Evolutionary conservation across 257 asterid species (phyloP).

Genomic region (Nicotiana noctiflora): DNA sequence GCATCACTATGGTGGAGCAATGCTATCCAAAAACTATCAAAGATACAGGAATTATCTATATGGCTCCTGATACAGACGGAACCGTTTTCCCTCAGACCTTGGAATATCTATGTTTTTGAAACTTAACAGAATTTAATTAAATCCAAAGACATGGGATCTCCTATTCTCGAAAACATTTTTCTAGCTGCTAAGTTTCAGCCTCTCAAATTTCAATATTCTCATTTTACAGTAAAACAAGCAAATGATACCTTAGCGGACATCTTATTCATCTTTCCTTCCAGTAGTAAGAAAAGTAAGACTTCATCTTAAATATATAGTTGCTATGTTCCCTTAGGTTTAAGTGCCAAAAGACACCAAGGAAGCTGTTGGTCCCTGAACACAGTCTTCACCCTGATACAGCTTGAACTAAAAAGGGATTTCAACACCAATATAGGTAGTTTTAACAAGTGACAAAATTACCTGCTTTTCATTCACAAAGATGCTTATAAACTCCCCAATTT

Average conservation of each 20-base stretch:
- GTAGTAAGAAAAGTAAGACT: not conserved
- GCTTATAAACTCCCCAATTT: constrained; percentile 90
- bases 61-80: not conserved
- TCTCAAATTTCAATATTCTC: not conserved
- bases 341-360: not conserved
- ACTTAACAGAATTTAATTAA: not conserved
- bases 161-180: not conserved
- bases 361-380: not conserved
- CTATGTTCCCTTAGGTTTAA: not conserved
- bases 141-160: not conserved
- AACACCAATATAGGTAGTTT: not conserved
- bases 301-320: not conserved
- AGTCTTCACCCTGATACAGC: not conserved
- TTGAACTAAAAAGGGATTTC: not conserved
- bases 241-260: not conserved
- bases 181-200: not conserved
- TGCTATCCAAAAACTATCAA: not conserved
- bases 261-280: not conserved
- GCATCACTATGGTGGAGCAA: not conserved
- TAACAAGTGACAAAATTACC: constrained; percentile 27
- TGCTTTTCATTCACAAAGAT: constrained; percentile 83
- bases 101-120: not conserved
- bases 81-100: not conserved
- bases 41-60: not conserved
- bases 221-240: not conserved